A percentile compares a stretch with the other conserved stretches of the same genome.
Evolutionary conservation across 164 flowering plant species (phyloP).

Genomic region (Stephania japonica): DNA sequence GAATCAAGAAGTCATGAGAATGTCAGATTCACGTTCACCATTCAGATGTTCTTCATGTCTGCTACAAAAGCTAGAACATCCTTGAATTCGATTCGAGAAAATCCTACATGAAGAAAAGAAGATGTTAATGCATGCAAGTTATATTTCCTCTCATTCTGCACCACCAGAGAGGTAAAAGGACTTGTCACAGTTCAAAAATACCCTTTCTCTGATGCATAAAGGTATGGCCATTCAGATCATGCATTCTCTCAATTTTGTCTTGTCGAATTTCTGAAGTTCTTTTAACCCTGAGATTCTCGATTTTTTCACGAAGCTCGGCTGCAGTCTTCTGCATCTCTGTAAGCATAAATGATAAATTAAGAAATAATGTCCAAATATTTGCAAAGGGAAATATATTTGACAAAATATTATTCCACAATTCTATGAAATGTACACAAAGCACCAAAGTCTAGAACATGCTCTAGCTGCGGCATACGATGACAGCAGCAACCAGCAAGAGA

Average conservation of each 20-base stretch:
- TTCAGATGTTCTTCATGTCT: conserved; percentile 22
- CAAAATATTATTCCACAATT: background rate
- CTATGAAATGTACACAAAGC: background rate
- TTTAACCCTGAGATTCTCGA: conserved; percentile 15
- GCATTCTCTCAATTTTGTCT: conserved; percentile 9
- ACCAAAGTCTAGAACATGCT: too few species aligned
- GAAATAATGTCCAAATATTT: background rate
- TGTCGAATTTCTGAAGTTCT: conserved; percentile 10
- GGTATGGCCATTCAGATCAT: too few species aligned
- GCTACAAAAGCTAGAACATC: conserved; percentile 30
- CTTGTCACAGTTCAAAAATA: too few species aligned
- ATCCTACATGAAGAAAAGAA: conserved; percentile 21
- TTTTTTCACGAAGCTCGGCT: conserved; percentile 8
- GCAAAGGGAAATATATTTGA: background rate
- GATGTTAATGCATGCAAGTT: background rate
- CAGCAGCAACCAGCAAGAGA: too few species aligned
- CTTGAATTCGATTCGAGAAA: conserved; percentile 22
- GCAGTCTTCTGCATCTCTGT: conserved; percentile 21
- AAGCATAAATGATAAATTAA: background rate
- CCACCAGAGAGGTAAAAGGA: too few species aligned
- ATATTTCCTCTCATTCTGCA: background rate
- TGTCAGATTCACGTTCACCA: background rate
- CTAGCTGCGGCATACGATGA: too few species aligned
- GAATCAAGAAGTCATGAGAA: background rate
- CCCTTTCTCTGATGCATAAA: too few species aligned